Evolutionary conservation across 2,329 filamentous ascomycete genomes (phyloP), one percentile per base, ranked within the genome.

Genomic region (Leptographium galeiforme): DNA sequence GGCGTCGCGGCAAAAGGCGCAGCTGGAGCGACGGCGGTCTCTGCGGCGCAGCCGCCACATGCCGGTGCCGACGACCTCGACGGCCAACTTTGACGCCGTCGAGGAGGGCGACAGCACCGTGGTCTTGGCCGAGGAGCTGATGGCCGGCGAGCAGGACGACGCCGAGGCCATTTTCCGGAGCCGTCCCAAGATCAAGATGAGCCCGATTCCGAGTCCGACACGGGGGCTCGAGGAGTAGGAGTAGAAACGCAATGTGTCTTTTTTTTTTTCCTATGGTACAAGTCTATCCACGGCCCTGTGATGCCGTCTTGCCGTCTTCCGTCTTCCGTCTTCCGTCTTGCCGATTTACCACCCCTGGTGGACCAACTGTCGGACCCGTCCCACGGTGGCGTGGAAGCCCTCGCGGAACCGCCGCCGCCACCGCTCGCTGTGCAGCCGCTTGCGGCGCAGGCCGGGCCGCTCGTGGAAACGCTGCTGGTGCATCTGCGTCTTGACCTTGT

Each of bases 161-260:
- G 86, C 89, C 66, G 84, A 86, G 55, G 85, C 84, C 32, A 84
- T 95, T 1, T 96, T 96, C 65, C 87, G 84, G 68, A 90, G 87
- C 58, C 70, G 90, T 58, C 90, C 90, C 0, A 85, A 82, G 66
- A 81, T 96, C 59, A 83, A 84, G 58, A 79, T 79, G 12, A 95
- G 89, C 64, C 89, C 89, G 2, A 65, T 81, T 2, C 70, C 72
- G 10, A 77, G 72, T 53, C 77, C 77, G 25, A 19, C 34, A 19
- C 50, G 43, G 16, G n/a, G 16, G 50, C 54, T 8, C 51, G 40
- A 10, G 16, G 45, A 36, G 30, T 18, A 18, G 16, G 6, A 48
- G 16, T 36, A 32, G 32, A 32, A 18, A 18, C 16, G 8, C n/a
- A 48, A 38, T 34, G 45, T 25, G 19, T 48, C 25, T 5, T 48